Evolutionary conservation across 352 stramenopile species (phyloP), one percentile per base, ranked within the genome.

Genomic region (Elongisporangium anandrum): DNA sequence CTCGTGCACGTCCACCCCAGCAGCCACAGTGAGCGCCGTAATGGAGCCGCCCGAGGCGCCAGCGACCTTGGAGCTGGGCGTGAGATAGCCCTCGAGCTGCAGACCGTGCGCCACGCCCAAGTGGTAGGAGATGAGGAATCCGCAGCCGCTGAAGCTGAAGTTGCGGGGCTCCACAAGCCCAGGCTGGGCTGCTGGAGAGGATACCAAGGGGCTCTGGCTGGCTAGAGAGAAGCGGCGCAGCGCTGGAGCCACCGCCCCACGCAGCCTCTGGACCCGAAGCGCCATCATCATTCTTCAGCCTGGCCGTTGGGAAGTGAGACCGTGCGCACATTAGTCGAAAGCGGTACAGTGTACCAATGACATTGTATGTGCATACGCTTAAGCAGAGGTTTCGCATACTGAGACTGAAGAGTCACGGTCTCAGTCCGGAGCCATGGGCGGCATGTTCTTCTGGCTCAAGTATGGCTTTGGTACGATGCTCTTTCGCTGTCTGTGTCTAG

Each of bases 61-160:
- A 4, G 81, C 81, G 47, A 94, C 86, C 52, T 74, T 72, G 13
- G 83, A 92, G 16, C 49, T 51, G 6, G 57, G 21, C 51, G 70
- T 69, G 34, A 94, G 70, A 20, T 65, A 79, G 15, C 79, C 81
- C 12, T 71, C 68, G 39, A 81, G 63, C 23, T 81, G 66, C 3
- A 94, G 75, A 5, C 73, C 72, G 49, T 84, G 69, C 6, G 79
- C 81, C 34, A 90, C 73, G 22, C 85, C 85, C 39, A 94, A 70
- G 56, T 94, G 83, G 65, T 92, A 94, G 41, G 85, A 69, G 53
- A 91, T 77, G 17, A 94, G 66, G 65, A 94, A 94, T 4, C 85
- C 85, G 26, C 76, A 81, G 50, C 83, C 85, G 49, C 85, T 89
- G 63, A 93, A 94, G 69, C 69, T 84, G 61, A 94, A 90, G 64